These are phyloP conservation scores for Ogataea naganishii DNA, from an alignment of 805 yeast genomes.

Conservation along the genomic window DNA sequence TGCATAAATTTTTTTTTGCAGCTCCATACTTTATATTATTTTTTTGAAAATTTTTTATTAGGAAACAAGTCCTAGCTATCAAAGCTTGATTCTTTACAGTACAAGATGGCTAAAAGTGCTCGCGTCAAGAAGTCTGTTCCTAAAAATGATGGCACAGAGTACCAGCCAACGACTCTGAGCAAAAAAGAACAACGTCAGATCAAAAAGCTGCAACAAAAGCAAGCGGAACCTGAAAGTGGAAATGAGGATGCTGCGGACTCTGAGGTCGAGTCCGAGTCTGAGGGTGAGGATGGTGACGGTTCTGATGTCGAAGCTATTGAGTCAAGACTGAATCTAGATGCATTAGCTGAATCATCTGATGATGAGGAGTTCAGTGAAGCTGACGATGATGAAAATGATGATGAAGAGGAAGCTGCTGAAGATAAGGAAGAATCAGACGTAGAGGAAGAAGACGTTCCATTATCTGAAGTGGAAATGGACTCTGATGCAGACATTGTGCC, in stretches of 20 bases:
- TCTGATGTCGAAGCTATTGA: conserved; percentile 13
- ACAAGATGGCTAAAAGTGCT: conserved; percentile 10
- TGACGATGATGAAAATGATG: conserved; percentile 29
- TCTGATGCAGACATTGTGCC: conserved; percentile 95
- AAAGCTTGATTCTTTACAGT: too few species aligned
- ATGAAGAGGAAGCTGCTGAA: conserved; percentile 38
- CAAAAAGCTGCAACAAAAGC: conserved; percentile 36
- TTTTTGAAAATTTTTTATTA: too few species aligned
- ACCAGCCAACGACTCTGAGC: conserved; percentile 43
- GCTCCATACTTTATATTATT: too few species aligned
- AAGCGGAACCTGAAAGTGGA: conserved; percentile 19
- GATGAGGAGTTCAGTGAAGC: conserved; percentile 25
- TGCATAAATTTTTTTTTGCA: too few species aligned
- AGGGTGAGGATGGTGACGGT: conserved; percentile 33
- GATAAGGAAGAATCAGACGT: conserved; percentile 52
- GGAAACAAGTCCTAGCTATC: too few species aligned
- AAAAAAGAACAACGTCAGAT: conserved; percentile 56
- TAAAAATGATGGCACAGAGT: conserved; percentile 25
- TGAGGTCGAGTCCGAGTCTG: conserved; percentile 33
- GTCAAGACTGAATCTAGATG: conserved; percentile 14
- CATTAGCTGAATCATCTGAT: conserved; percentile 16
- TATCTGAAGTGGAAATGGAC: conserved; percentile 86
- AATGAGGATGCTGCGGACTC: conserved; percentile 26
- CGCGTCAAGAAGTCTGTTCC: conserved; percentile 8
- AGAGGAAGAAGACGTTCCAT: conserved; percentile 76